phyloP scores from a whole-genome alignment of 495 filamentous ascomycete genomes.

The Penicillium egyptiacum region DNA sequence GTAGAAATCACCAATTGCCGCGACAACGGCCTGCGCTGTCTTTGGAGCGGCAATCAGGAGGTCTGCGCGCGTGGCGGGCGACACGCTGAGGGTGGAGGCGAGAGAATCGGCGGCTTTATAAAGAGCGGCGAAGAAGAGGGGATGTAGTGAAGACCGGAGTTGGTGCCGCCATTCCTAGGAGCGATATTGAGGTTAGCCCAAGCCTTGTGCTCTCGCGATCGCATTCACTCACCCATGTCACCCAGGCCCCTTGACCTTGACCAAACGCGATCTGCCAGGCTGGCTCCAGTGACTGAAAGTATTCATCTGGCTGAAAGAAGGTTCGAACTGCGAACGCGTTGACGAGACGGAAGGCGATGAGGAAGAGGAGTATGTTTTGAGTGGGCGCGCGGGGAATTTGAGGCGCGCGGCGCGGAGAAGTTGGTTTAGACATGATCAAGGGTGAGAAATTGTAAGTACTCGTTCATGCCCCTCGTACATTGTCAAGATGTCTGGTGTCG shows the following conservation, averaged over 20 bases:
- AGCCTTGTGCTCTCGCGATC: conserved; percentile 6
- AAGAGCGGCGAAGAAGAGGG: conserved; percentile 73
- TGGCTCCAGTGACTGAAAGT: conserved; percentile 93
- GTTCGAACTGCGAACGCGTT: conserved; percentile 83
- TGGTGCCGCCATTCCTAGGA: conserved; percentile 88
- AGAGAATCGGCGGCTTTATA: conserved; percentile 63
- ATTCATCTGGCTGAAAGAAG: conserved; percentile 99
- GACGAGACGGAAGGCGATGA: conserved; percentile 75
- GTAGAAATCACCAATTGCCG: conserved; percentile 79
- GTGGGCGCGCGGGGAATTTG: conserved; percentile 23
- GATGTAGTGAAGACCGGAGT: conserved; percentile 90
- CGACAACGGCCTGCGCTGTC: conserved; percentile 71
- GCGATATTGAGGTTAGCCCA: conserved; percentile 10
- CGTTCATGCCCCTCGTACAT: conserved; percentile 2
- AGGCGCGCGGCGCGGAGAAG: conserved; percentile 17
- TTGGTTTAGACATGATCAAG: conserved; percentile 19
- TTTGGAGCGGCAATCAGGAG: conserved; percentile 73
- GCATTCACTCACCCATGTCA: conserved; percentile 79
- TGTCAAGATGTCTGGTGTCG: neutral
- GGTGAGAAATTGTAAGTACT: neutral
- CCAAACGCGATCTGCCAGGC: conserved; percentile 92
- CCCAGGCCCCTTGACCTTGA: conserved; percentile 72
- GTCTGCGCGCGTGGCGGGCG: conserved; percentile 53
- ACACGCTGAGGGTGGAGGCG: conserved; percentile 50
- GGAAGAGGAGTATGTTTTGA: conserved; percentile 54